Evolutionary conservation across 2,329 filamentous ascomycete species (phyloP).

Genomic region (Colletotrichum theobromicola): DNA sequence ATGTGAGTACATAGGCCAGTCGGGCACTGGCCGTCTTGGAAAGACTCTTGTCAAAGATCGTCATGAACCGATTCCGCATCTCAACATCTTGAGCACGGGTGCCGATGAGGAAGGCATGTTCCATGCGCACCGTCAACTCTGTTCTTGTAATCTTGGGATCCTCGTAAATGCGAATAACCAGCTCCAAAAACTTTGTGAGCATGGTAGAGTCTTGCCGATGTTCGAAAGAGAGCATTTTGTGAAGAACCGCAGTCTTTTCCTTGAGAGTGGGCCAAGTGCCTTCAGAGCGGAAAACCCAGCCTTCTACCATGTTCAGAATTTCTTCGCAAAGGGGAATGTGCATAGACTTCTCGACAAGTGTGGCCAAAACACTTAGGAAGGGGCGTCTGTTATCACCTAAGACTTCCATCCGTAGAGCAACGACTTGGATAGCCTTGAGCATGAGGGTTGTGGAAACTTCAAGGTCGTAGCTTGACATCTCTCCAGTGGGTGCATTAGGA

Average conservation of each 20-base stretch:
- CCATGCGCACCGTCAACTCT: slow-evolving; percentile 94
- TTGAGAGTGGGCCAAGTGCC: slow-evolving; percentile 97
- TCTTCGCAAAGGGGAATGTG: slow-evolving; percentile 88
- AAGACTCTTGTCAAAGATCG: slow-evolving; percentile 92
- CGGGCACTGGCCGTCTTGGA: slow-evolving; percentile 91
- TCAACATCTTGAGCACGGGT: slow-evolving; percentile 92
- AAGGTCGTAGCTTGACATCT: slow-evolving; percentile 77
- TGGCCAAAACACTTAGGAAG: slow-evolving; percentile 93
- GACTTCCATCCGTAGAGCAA: slow-evolving; percentile 89
- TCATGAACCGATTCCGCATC: slow-evolving; percentile 96
- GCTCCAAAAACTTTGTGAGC: slow-evolving; percentile 89
- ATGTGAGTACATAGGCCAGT: slow-evolving; percentile 84
- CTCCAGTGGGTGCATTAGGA: slow-evolving; percentile 56
- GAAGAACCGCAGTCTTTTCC: slow-evolving; percentile 98
- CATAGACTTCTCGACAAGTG: slow-evolving; percentile 92
- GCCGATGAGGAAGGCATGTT: slow-evolving; percentile 97
- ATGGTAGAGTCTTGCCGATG: slow-evolving; percentile 81
- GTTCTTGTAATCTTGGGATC: slow-evolving; percentile 95
- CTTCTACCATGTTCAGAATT: slow-evolving; percentile 91
- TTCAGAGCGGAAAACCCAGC: slow-evolving; percentile 94
- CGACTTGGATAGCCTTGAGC: slow-evolving; percentile 93
- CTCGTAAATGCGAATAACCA: slow-evolving; percentile 98
- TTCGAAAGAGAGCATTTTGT: slow-evolving; percentile 98
- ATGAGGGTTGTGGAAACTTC: slow-evolving; percentile 91
- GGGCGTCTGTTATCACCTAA: slow-evolving; percentile 90